Evolutionary conservation across 768 basidiomycete genomes (phyloP), one percentile per base, ranked within the genome.

Genomic region (Lepiota brunneoincarnata): DNA sequence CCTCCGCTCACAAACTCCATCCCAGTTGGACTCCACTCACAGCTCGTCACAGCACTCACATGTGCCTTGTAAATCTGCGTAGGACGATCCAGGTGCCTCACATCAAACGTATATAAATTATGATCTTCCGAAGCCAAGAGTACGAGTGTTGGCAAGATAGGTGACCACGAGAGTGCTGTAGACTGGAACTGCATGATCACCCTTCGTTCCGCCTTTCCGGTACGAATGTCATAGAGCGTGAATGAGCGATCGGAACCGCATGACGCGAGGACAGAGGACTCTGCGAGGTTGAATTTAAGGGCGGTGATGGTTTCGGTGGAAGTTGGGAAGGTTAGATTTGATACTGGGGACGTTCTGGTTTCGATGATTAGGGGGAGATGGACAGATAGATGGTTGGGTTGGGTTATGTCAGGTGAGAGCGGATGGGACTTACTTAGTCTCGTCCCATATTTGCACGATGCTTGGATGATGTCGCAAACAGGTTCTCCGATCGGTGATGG

Each of bases 121-220:
- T 98, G 95, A 64, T 98, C 96, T 75, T 98, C 97, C 0, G 95
- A 98, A n/a, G 92, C 97, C 6, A 98, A 81, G 6, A 99, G 82
- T 36, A 98, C 73, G 3, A 87, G 77, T 0, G 95, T 98, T 2
- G 97, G 97, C 65, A 94, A 87, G 0, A 93, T 96, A 0, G 97
- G 97, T 24, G 93, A 98, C 95, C 95, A 99, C 12, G 93, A 80
- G 1, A 99, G 77, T 6, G 89, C 79, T 61, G 98, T 98, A 61
- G 86, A 85, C 61, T 83, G 86, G 86, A 98, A 93, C 83, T 91
- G 86, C 92, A 98, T 95, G 51, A 97, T 77, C 4, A 95, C 79
- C 41, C 94, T 74, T 23, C 93, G 79, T 66, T 98, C 93, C 1
- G 97, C 96, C 72, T 97, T 98, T 42, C 94, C 94, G 12, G 95